These are phyloP conservation scores for Fusarium coffeatum DNA, from an alignment of 2,329 filamentous ascomycete genomes.

Conservation along the genomic window DNA sequence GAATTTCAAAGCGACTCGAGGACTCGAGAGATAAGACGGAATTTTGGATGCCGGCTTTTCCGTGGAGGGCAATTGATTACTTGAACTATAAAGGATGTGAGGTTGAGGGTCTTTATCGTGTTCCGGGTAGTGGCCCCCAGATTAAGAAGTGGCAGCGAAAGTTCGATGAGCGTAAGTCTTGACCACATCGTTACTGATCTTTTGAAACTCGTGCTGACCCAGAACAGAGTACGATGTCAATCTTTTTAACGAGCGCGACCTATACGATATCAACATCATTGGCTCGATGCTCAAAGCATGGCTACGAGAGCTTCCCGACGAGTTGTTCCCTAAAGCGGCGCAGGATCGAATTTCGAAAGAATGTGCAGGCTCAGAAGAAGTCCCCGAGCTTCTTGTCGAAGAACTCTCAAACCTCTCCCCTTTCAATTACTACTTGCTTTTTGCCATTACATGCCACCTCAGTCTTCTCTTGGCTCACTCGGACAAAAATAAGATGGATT, in stretches of 20 bases:
- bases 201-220: slow-evolving; percentile 11
- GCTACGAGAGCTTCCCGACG: slow-evolving; percentile 93
- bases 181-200: background rate
- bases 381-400: slow-evolving; percentile 87
- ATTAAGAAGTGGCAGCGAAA: slow-evolving; percentile 93
- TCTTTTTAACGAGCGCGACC: slow-evolving; percentile 84
- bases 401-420: slow-evolving; percentile 94
- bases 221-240: slow-evolving; percentile 83
- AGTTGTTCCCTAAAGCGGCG: slow-evolving; percentile 86
- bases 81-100: slow-evolving; percentile 95
- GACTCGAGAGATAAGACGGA: slow-evolving; percentile 94
- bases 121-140: slow-evolving; percentile 89
- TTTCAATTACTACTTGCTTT: slow-evolving; percentile 97
- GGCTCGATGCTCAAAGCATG: slow-evolving; percentile 96
- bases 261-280: slow-evolving; percentile 97
- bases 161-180: slow-evolving; percentile 80
- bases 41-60: slow-evolving; percentile 98
- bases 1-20: slow-evolving; percentile 90
- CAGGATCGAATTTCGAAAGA: slow-evolving; percentile 85
- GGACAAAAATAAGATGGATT: slow-evolving; percentile 98
- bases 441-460: slow-evolving; percentile 96
- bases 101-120: slow-evolving; percentile 91
- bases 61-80: slow-evolving; percentile 96
- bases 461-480: slow-evolving; percentile 91
- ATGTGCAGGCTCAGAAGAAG: slow-evolving; percentile 80